Evolutionary conservation across 345 rosid genomes (phyloP).

Genomic region (Bruguiera parviflora): DNA sequence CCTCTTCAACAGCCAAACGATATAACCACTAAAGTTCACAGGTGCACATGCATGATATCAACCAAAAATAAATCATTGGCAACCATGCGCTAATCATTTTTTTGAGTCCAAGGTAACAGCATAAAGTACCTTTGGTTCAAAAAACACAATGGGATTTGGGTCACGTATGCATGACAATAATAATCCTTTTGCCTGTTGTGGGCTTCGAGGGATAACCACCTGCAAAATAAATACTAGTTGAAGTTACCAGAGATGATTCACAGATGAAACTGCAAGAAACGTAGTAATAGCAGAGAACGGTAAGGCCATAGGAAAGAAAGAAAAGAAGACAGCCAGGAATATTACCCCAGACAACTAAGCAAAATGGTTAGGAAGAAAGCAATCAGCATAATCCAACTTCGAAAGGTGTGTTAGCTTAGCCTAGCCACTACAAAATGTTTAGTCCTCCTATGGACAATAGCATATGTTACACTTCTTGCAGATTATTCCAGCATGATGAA

Average conservation of each 20-base stretch:
- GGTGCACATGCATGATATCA: conserved; percentile 6
- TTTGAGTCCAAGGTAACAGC: not conserved
- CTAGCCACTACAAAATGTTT: not conserved
- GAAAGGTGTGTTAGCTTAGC: not conserved
- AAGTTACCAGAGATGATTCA: conserved; percentile 1
- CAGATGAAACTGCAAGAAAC: not conserved
- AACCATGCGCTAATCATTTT: conserved; percentile 7
- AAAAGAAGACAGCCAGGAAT: not conserved
- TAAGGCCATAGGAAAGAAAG: not conserved
- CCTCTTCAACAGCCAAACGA: conserved; percentile 83
- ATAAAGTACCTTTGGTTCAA: conserved; percentile 71
- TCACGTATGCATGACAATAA: conserved; percentile 74
- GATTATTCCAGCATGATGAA: too few relatives aligned
- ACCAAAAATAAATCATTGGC: conserved; percentile 8
- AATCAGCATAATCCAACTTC: not conserved
- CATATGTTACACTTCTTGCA: too few relatives aligned
- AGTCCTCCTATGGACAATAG: not conserved
- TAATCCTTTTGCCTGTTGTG: conserved; percentile 81
- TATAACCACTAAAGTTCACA: conserved; percentile 67
- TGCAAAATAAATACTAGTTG: conserved; percentile 13
- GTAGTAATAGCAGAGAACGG: not conserved
- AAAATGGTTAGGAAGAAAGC: not conserved
- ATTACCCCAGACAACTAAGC: not conserved
- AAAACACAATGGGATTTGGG: conserved; percentile 81
- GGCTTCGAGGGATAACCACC: conserved; percentile 93